These are phyloP conservation scores for Podila epigama DNA, from an alignment of 192 early-diverging fungal species.

Conservation along the genomic window DNA sequence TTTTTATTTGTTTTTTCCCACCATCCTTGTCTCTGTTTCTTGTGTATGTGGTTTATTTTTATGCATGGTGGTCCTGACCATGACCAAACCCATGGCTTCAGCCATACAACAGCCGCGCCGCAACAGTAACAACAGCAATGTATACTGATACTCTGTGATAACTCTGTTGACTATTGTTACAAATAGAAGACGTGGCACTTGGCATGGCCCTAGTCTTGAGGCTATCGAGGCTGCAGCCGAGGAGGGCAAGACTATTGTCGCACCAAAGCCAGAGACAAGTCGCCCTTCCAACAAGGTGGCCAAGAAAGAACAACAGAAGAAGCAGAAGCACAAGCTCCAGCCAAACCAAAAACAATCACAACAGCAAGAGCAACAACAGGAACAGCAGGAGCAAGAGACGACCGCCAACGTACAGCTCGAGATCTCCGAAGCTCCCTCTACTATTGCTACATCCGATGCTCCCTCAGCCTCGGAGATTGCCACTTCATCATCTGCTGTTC, in stretches of 20 bases:
- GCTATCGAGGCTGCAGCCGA: constrained; percentile 25
- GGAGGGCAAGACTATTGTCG: background rate
- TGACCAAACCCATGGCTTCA: too few relatives aligned
- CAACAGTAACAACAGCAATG: too few relatives aligned
- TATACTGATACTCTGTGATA: too few relatives aligned
- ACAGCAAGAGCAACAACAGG: too few relatives aligned
- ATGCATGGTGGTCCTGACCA: too few relatives aligned
- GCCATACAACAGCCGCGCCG: too few relatives aligned
- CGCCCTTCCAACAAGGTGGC: background rate
- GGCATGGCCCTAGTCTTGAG: constrained; percentile 47
- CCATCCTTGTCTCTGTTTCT: background rate
- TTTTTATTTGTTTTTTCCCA: background rate
- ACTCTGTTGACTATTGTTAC: background rate
- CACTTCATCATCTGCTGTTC: background rate
- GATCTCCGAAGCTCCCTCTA: background rate
- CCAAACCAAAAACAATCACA: too few relatives aligned
- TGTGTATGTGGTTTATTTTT: background rate
- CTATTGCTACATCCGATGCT: constrained; percentile 6
- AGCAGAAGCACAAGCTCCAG: constrained; percentile 9
- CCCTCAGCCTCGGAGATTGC: background rate
- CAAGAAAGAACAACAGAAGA: constrained; percentile 5
- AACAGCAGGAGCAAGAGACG: background rate
- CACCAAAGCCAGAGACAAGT: background rate
- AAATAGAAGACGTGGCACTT: constrained; percentile 40
- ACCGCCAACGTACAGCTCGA: background rate